Evolutionary conservation across 2,329 filamentous ascomycete species (phyloP).

Genomic region (Clarireedia paspali): DNA sequence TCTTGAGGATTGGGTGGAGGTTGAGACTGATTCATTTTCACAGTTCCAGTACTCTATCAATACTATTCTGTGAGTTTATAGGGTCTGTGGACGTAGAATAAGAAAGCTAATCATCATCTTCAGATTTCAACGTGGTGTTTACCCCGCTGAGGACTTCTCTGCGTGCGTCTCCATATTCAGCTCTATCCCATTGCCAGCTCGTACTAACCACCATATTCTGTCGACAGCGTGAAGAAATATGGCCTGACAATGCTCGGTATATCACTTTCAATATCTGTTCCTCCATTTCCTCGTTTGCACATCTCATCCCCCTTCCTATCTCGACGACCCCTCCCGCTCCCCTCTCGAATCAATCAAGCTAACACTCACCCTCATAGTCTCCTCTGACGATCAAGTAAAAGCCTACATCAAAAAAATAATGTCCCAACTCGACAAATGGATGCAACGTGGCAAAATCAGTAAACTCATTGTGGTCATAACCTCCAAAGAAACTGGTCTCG

Average conservation of each 20-base stretch:
- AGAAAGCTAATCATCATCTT: background rate
- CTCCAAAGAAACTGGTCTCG: slow-evolving; percentile 91
- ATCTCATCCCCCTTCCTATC: background rate
- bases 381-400: slow-evolving; percentile 95
- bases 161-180: slow-evolving; percentile 49
- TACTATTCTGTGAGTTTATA: slow-evolving; percentile 67
- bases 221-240: slow-evolving; percentile 90
- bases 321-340: background rate
- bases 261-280: background rate
- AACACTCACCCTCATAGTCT: slow-evolving; percentile 46
- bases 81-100: background rate
- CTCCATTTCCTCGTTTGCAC: no score
- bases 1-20: background rate
- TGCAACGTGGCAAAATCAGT: slow-evolving; percentile 92
- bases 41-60: slow-evolving; percentile 98
- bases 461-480: slow-evolving; percentile 96
- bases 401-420: slow-evolving; percentile 99
- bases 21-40: slow-evolving; percentile 12
- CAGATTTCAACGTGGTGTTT: slow-evolving; percentile 77
- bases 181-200: background rate
- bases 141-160: slow-evolving; percentile 94
- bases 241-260: slow-evolving; percentile 59
- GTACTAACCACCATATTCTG: slow-evolving; percentile 6
- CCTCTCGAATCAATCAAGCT: background rate
- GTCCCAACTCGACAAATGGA: slow-evolving; percentile 96